A percentile compares a stretch with the other conserved stretches of the same genome.
Evolutionary conservation across 768 basidiomycete genomes (phyloP).

Genomic region (Tulasnella calospora): DNA sequence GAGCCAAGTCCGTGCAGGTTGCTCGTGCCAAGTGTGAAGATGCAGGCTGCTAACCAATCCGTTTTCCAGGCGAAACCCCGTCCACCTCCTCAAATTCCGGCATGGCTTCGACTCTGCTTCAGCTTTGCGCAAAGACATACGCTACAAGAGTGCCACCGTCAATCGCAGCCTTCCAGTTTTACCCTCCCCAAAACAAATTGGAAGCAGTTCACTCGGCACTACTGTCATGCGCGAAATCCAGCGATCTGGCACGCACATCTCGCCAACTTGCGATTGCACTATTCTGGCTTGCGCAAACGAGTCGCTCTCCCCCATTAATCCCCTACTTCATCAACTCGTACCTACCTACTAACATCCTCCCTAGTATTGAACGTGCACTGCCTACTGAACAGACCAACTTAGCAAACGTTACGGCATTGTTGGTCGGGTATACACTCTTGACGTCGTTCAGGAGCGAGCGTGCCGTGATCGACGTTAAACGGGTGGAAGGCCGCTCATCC

Average conservation of each 20-base stretch:
- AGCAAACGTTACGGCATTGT: background rate
- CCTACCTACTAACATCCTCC: conserved; percentile 11
- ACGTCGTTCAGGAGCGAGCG: conserved; percentile 16
- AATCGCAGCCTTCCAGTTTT: conserved; percentile 5
- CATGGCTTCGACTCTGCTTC: conserved; percentile 14
- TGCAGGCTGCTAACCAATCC: background rate
- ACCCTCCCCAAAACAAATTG: background rate
- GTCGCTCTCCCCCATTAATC: background rate
- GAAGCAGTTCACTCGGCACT: conserved; percentile 12
- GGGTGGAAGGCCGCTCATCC: background rate
- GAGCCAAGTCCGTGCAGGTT: background rate
- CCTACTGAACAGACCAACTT: background rate
- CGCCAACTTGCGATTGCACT: conserved; percentile 16
- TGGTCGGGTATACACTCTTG: conserved; percentile 11
- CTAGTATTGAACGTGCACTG: background rate
- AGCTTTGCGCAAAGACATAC: background rate
- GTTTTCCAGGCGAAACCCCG: background rate
- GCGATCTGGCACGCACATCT: background rate
- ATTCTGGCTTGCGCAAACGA: conserved; percentile 2
- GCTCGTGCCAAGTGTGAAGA: background rate
- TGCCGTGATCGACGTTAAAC: conserved; percentile 20
- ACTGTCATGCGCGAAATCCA: background rate
- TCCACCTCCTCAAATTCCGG: background rate
- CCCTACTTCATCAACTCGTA: conserved; percentile 22
- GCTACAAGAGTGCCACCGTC: background rate